phyloP scores from a whole-genome alignment of 345 rosid genomes.

The Linum tenue region DNA sequence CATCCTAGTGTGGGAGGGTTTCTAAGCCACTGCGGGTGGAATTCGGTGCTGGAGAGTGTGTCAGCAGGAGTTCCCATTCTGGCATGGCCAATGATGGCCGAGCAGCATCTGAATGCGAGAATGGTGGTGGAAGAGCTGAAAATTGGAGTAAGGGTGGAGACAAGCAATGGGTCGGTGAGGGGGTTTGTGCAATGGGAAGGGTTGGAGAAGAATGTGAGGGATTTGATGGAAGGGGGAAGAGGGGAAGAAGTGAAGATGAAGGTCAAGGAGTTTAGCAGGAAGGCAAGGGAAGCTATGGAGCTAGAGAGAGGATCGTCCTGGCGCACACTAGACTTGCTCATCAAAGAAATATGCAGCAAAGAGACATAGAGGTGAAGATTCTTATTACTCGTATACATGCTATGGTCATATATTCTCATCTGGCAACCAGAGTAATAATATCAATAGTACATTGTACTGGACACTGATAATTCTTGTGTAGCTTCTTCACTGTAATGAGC shows the following conservation, averaged over 20 bases:
- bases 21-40: slow-evolving; percentile 87
- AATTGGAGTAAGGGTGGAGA: slow-evolving; percentile 48
- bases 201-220: slow-evolving; percentile 37
- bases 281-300: slow-evolving; percentile 46
- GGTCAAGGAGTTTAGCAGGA: slow-evolving; percentile 30
- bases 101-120: slow-evolving; percentile 58
- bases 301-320: slow-evolving; percentile 54
- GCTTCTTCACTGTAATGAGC: too few species aligned
- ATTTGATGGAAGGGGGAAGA: slow-evolving; percentile 58
- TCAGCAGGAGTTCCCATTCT: slow-evolving; percentile 64
- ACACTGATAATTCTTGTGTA: too few species aligned
- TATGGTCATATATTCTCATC: too few species aligned
- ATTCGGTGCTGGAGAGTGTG: slow-evolving; percentile 61
- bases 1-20: slow-evolving; percentile 58
- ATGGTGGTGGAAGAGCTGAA: slow-evolving; percentile 56
- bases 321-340: slow-evolving; percentile 35
- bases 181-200: slow-evolving; percentile 45
- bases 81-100: slow-evolving; percentile 78
- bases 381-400: too few species aligned
- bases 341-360: slow-evolving; percentile 21
- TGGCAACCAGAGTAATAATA: too few species aligned
- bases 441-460: too few species aligned
- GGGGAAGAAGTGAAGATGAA: slow-evolving; percentile 37
- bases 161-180: slow-evolving; percentile 26
- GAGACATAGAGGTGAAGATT: not conserved